Percentiles rank a stretch among this genome's conserved stretches.
These are phyloP conservation scores for Ploettnerulaceae sp. DNA, from an alignment of 2,329 filamentous ascomycete genomes.

Conservation along the genomic window DNA sequence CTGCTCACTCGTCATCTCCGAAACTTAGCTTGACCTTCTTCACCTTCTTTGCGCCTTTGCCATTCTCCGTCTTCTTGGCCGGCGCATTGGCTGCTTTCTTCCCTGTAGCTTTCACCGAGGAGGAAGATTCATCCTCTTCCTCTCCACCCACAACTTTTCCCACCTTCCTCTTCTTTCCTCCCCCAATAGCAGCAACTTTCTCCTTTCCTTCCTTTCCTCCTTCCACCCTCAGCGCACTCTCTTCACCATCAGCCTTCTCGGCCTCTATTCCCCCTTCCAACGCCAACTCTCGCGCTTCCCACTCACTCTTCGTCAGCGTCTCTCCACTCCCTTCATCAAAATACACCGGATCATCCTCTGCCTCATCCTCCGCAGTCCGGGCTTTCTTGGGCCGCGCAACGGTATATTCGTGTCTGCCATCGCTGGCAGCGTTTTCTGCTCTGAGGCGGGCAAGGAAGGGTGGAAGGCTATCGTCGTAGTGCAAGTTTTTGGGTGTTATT, in stretches of 20 bases:
- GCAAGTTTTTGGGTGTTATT: conserved; percentile 66
- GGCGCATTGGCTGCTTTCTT: conserved; percentile 4
- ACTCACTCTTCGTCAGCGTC: conserved; percentile 36
- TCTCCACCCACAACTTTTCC: conserved; percentile 44
- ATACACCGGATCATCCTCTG: conserved; percentile 71
- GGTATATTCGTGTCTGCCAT: conserved; percentile 38
- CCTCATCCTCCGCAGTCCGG: conserved; percentile 61
- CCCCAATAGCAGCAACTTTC: conserved; percentile 40
- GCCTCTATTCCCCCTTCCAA: conserved; percentile 25
- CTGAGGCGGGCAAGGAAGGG: conserved; percentile 56
- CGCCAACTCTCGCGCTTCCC: conserved; percentile 32
- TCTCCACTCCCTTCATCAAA: conserved; percentile 69
- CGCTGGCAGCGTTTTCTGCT: conserved; percentile 46
- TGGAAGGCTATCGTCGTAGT: conserved; percentile 56
- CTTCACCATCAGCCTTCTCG: conserved; percentile 8
- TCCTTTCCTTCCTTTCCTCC: conserved; percentile 29
- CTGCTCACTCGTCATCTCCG: conserved; percentile 50
- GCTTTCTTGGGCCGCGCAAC: conserved; percentile 40
- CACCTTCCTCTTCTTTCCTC: conserved; percentile 50
- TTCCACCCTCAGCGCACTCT: conserved; percentile 7
- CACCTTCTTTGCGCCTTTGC: conserved; percentile 36
- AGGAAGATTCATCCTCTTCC: conserved; percentile 17
- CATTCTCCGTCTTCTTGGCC: conserved; percentile 26
- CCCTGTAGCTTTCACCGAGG: conserved; percentile 1
- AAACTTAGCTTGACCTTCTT: conserved; percentile 66